Conservation (phyloP, 1,284 basidiomycete genomes). For the Pulveroboletus sp. region DNA sequence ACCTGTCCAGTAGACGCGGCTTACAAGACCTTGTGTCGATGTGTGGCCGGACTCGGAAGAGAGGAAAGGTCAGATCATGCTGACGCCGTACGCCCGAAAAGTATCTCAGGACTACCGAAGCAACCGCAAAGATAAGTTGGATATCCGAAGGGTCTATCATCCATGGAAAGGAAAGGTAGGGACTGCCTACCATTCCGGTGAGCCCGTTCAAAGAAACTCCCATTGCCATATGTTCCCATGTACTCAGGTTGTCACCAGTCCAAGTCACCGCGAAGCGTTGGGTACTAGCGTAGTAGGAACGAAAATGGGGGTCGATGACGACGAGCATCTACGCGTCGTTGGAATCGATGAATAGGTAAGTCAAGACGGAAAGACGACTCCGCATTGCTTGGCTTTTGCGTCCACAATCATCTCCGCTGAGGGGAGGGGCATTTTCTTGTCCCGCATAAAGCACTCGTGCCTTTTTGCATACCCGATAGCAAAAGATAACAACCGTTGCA, state of each 20-base stretch:
- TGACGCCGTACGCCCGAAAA: constrained; percentile 96
- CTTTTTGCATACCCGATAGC: constrained; percentile 97
- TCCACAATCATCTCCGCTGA: constrained; percentile 92
- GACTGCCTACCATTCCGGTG: constrained; percentile 78
- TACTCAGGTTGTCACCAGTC: constrained; percentile 98
- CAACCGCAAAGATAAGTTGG: constrained; percentile 96
- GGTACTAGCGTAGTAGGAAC: constrained; percentile 93
- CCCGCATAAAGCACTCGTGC: constrained; percentile 98
- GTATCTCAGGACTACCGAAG: constrained; percentile 98
- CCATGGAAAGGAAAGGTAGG: not conserved
- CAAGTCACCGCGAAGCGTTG: constrained; percentile 97
- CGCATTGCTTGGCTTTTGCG: constrained; percentile 83
- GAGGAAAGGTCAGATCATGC: constrained; percentile 93
- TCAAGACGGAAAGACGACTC: constrained; percentile 50
- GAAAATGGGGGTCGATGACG: constrained; percentile 95
- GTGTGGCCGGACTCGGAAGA: constrained; percentile 98
- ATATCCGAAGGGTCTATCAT: too few species aligned
- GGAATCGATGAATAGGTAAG: not conserved
- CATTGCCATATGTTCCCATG: constrained; percentile 96
- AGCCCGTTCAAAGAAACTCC: constrained; percentile 88
- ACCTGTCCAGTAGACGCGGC: constrained; percentile 90
- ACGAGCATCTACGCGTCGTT: constrained; percentile 80
- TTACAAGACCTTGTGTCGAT: constrained; percentile 98
- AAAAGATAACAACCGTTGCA: constrained; percentile 95
- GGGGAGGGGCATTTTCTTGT: constrained; percentile 88